Conservation (phyloP, 2,329 filamentous ascomycete genomes). For the Pseudogymnoascus verrucosus region DNA sequence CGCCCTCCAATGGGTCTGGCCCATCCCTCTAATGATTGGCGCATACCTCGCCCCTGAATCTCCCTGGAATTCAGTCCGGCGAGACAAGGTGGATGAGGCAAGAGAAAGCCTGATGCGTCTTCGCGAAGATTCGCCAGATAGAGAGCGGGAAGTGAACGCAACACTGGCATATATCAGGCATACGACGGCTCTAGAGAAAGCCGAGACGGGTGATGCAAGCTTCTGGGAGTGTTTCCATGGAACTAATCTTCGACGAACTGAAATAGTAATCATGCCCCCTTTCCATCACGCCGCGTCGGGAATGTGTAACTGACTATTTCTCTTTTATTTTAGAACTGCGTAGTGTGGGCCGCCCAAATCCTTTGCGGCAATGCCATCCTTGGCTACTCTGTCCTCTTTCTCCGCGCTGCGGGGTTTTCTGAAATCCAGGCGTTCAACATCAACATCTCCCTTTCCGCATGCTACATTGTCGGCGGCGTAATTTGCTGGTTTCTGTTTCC, state of each 20-base stretch:
- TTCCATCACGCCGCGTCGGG: neutral
- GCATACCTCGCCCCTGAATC: constrained; percentile 27
- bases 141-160: constrained; percentile 24
- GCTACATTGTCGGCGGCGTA: constrained; percentile 33
- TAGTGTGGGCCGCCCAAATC: constrained; percentile 33
- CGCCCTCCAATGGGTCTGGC: constrained; percentile 18
- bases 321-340: constrained; percentile 25
- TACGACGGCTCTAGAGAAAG: constrained; percentile 20
- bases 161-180: constrained; percentile 22
- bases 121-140: constrained; percentile 18
- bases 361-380: constrained; percentile 32
- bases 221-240: constrained; percentile 22
- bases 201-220: constrained; percentile 18
- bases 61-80: constrained; percentile 28
- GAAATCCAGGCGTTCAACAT: constrained; percentile 32
- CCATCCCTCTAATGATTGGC: constrained; percentile 20
- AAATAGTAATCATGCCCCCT: constrained; percentile 16
- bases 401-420: constrained; percentile 32
- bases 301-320: neutral
- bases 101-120: constrained; percentile 22
- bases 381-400: constrained; percentile 32
- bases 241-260: constrained; percentile 22
- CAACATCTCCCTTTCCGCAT: constrained; percentile 33
- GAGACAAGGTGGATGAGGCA: constrained; percentile 24
- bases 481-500: constrained; percentile 35